Evolutionary conservation across 75 land plant genomes (phyloP).

Genomic region (Picea sitchensis): DNA sequence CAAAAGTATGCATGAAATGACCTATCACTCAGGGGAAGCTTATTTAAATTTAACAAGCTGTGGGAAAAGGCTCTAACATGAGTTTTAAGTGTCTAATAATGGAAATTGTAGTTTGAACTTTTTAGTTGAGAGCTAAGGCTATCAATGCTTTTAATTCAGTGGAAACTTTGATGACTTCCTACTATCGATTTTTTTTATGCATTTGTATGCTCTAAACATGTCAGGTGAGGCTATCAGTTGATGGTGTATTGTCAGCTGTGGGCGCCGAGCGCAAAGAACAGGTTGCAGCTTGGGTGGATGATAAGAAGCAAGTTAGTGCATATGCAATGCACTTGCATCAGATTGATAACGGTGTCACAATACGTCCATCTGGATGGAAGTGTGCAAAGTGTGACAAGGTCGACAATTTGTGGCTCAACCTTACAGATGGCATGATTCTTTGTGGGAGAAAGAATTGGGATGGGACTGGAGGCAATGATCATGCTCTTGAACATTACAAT

Average conservation of each 20-base stretch:
- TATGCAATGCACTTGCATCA: conserved; percentile 84
- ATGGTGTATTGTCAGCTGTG: conserved; percentile 78
- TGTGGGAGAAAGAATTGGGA: conserved; percentile 99
- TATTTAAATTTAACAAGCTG: too few species aligned
- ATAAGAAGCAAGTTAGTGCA: conserved; percentile 77
- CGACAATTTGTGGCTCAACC: conserved; percentile 96
- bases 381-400: conserved; percentile 91
- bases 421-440: conserved; percentile 92
- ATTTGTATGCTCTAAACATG: background rate
- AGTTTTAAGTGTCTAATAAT: too few species aligned
- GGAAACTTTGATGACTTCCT: background rate
- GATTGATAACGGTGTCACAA: conserved; percentile 74
- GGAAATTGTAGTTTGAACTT: background rate
- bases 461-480: conserved; percentile 97
- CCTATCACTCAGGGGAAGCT: too few species aligned
- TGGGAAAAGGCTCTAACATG: too few species aligned
- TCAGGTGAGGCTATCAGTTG: conserved; percentile 96
- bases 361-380: conserved; percentile 95
- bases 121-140: background rate
- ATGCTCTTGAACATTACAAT: conserved; percentile 90
- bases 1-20: too few species aligned
- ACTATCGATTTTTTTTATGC: background rate
- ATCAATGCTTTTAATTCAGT: background rate
- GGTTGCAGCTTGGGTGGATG: conserved; percentile 91
- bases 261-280: conserved; percentile 94